phyloP scores from a whole-genome alignment of 495 filamentous ascomycete species.

The Penicillium canariense region DNA sequence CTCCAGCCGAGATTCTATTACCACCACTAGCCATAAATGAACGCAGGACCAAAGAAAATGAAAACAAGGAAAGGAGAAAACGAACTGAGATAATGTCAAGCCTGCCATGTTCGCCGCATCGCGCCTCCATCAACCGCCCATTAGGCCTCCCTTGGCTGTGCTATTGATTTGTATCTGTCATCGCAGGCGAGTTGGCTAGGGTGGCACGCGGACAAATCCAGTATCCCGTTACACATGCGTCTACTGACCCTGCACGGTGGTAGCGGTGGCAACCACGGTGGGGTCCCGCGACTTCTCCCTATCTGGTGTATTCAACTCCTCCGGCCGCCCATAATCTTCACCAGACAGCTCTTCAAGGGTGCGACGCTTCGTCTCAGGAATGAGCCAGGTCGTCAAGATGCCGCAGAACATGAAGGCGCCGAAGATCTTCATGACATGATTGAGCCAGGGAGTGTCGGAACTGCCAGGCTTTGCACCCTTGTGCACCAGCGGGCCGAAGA shows the following conservation, averaged over 20 bases:
- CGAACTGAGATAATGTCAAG: too few species aligned
- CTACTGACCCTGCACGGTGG: neutral
- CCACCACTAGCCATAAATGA: neutral
- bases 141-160: neutral
- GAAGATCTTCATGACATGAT: constrained; percentile 79
- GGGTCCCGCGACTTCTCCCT: neutral
- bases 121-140: neutral
- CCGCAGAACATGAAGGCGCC: constrained; percentile 78
- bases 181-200: neutral
- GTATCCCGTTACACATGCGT: neutral
- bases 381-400: constrained; percentile 60
- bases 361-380: constrained; percentile 74
- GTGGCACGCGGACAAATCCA: neutral
- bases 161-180: neutral
- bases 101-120: neutral
- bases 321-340: constrained; percentile 1
- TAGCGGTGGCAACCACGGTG: neutral
- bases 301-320: neutral
- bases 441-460: constrained; percentile 60
- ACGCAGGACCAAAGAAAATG: neutral
- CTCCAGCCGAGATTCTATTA: neutral
- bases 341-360: constrained; percentile 36
- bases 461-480: constrained; percentile 34
- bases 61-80: too few species aligned
- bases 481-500: constrained; percentile 47